Evolutionary conservation across 108 stramenopile genomes (phyloP), one percentile per base, ranked within the genome.

Genomic region (Conticribra guillardii): DNA sequence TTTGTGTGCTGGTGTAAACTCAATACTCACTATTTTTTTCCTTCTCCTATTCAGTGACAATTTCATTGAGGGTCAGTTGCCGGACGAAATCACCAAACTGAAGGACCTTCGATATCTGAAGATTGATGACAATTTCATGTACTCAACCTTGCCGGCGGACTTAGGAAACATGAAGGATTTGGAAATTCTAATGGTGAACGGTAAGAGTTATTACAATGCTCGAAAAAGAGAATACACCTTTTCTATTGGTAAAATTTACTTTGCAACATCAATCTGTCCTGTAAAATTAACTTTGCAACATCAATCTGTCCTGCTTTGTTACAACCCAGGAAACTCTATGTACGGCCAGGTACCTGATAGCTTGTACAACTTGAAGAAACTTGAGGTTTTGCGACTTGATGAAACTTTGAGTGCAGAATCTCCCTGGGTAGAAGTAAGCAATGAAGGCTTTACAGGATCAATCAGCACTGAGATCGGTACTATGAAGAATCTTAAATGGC

Each of bases 51-150:
- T 85, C 9, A 83, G 82, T 15, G 74, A 66, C 47, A 67, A 82
- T 15, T 57, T 64, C 27, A 44, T 89, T 15, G 49, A 37, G 15
- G 88, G 85, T 0, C 27, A 48, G 0, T 59, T 89, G 24, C 84
- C 85, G 0, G 26, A 58, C 23, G 73, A 80, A 32, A 44, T 89
- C 0, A 82, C 75, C 22, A 30, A 67, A 2, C 59, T 89, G 11
- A 60, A 45, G 21, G 73, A 64, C 14, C 51, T 89, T 32, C 45
- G 79, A 30, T 29, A 74, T 2, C 44, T 89, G n/a, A 82, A 69
- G 45, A 27, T 89, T 7, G 84, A 83, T 53, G 76, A 85, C 62
- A 89, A 89, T 57, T 56, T 50, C 32, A 72, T 86, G 49, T 67
- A 61, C 27, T 65, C 84, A 14, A 63, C 62, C 3, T 46, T 89